Percentiles rank a stretch among this genome's conserved stretches.
Evolutionary conservation across 768 basidiomycete species (phyloP).

Genomic region (Suillus lakei): DNA sequence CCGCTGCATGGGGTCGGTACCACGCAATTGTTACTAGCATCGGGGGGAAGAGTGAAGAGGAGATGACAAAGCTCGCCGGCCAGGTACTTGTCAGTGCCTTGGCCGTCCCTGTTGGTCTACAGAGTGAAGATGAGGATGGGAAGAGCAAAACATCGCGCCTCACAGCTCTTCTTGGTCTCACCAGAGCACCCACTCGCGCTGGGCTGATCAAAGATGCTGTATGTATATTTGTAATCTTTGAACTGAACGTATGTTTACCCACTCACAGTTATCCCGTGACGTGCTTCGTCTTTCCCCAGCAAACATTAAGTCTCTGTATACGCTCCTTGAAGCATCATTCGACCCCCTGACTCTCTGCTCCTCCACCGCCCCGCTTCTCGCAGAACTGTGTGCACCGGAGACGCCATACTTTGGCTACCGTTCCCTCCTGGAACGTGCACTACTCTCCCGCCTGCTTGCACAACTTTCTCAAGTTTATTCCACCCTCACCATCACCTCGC

Average conservation of each 20-base stretch:
- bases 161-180: slow-evolving; percentile 83
- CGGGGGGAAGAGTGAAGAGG: slow-evolving; percentile 78
- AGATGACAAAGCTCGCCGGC: slow-evolving; percentile 79
- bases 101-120: slow-evolving; percentile 84
- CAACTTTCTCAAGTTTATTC: slow-evolving; percentile 94
- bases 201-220: slow-evolving; percentile 88
- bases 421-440: slow-evolving; percentile 87
- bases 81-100: slow-evolving; percentile 93
- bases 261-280: slow-evolving; percentile 72
- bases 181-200: slow-evolving; percentile 84
- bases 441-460: slow-evolving; percentile 87
- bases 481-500: slow-evolving; percentile 76
- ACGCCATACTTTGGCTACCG: slow-evolving; percentile 78
- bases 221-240: slow-evolving; percentile 1
- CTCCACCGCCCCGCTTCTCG: slow-evolving; percentile 78
- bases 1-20: slow-evolving; percentile 93
- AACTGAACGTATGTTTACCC: slow-evolving; percentile 15
- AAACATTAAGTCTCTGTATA: slow-evolving; percentile 78
- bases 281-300: slow-evolving; percentile 80
- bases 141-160: slow-evolving; percentile 78
- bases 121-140: slow-evolving; percentile 54
- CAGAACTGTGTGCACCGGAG: slow-evolving; percentile 48
- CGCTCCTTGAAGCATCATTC: slow-evolving; percentile 89
- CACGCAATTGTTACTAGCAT: slow-evolving; percentile 72
- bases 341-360: slow-evolving; percentile 88